Conservation (phyloP, 441 rosid species). For the Aleurites moluccanus region DNA sequence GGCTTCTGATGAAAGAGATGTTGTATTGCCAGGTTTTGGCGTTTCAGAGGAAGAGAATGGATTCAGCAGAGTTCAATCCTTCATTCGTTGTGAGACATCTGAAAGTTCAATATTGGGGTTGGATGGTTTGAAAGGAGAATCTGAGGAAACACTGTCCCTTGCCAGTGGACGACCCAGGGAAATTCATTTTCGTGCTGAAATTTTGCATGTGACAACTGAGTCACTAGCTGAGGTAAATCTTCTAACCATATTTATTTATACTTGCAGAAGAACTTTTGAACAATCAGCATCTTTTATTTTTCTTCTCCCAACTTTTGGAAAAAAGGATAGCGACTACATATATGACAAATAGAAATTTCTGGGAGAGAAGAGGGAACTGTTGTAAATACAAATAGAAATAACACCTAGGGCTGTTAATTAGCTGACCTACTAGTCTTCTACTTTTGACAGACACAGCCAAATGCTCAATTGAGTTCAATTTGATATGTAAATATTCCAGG, state of each 20-base stretch:
- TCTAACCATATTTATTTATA: slow-evolving; percentile 8
- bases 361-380: background rate
- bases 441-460: background rate
- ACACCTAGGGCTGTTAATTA: background rate
- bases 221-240: slow-evolving; percentile 46
- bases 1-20: slow-evolving; percentile 28
- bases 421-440: background rate
- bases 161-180: slow-evolving; percentile 37
- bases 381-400: background rate
- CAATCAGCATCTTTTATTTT: background rate
- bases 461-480: background rate
- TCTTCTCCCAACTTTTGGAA: background rate
- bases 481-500: background rate
- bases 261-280: background rate
- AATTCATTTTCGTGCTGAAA: slow-evolving; percentile 32
- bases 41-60: slow-evolving; percentile 28
- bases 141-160: slow-evolving; percentile 29
- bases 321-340: background rate
- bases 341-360: background rate
- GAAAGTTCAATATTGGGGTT: slow-evolving; percentile 29
- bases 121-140: slow-evolving; percentile 22
- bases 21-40: slow-evolving; percentile 23
- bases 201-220: slow-evolving; percentile 32
- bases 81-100: slow-evolving; percentile 36
- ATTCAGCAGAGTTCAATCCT: slow-evolving; percentile 31